These are phyloP conservation scores for Pichia sp. DNA, from an alignment of 1,139 yeast genomes.

Conservation along the genomic window DNA sequence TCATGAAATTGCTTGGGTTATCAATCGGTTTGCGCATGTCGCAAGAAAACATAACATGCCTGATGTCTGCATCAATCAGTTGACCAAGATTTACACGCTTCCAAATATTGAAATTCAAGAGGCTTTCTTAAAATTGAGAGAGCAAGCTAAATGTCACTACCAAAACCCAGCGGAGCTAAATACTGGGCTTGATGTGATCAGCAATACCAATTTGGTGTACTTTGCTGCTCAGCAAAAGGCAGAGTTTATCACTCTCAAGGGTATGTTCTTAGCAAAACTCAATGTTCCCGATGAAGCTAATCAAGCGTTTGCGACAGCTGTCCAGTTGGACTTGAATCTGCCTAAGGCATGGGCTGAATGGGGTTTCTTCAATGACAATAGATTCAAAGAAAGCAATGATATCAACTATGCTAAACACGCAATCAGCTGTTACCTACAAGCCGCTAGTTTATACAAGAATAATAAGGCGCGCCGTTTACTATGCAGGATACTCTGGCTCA, in stretches of 20 bases:
- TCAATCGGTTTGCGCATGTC: slow-evolving; percentile 96
- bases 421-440: slow-evolving; percentile 91
- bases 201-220: slow-evolving; percentile 91
- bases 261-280: slow-evolving; percentile 91
- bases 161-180: slow-evolving; percentile 82
- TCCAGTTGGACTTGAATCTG: slow-evolving; percentile 84
- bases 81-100: slow-evolving; percentile 87
- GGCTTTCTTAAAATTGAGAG: slow-evolving; percentile 90
- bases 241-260: slow-evolving; percentile 93
- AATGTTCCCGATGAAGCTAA: slow-evolving; percentile 92
- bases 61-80: slow-evolving; percentile 89
- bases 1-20: slow-evolving; percentile 99
- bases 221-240: slow-evolving; percentile 98
- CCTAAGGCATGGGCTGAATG: slow-evolving; percentile 99
- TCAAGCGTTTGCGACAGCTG: slow-evolving; percentile 96
- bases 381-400: slow-evolving; percentile 78
- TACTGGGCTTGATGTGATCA: slow-evolving; percentile 93
- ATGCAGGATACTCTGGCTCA: slow-evolving; percentile 89
- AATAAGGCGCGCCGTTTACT: slow-evolving; percentile 83
- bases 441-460: slow-evolving; percentile 92
- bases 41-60: slow-evolving; percentile 97
- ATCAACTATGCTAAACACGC: slow-evolving; percentile 89
- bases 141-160: slow-evolving; percentile 96
- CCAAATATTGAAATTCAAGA: slow-evolving; percentile 99
- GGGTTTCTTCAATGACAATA: slow-evolving; percentile 91